phyloP scores from a whole-genome alignment of 495 filamentous ascomycete species.

The Trichocladium uniseriatum region DNA sequence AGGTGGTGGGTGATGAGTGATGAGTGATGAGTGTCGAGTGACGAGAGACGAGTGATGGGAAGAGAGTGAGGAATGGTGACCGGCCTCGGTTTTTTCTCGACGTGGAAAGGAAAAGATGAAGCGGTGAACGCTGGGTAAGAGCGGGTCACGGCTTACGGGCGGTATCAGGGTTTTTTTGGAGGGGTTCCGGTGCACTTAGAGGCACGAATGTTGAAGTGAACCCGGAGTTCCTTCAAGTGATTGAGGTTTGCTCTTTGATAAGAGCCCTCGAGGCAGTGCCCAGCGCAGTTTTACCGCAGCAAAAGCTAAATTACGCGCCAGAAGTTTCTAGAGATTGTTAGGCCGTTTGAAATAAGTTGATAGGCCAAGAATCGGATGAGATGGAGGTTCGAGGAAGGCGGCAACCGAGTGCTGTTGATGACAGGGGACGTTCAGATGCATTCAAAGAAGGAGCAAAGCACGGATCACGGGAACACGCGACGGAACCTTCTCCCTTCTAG shows the following conservation, averaged over 20 bases:
- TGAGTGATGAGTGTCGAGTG: not conserved
- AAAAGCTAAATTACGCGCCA: no score
- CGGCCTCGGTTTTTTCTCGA: not conserved
- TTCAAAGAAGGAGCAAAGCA: conserved; percentile 4
- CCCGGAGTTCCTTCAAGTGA: no score
- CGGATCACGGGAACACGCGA: conserved; percentile 25
- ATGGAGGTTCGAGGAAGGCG: not conserved
- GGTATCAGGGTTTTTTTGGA: no score
- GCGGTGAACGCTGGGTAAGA: not conserved
- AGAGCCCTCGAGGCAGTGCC: no score
- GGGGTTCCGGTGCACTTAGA: no score
- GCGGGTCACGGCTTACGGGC: not conserved
- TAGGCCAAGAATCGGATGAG: not conserved
- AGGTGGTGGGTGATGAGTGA: not conserved
- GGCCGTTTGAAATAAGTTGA: not conserved
- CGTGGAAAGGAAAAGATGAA: not conserved
- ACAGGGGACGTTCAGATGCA: not conserved
- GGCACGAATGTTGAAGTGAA: no score
- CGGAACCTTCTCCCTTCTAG: not conserved
- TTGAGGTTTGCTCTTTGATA: no score
- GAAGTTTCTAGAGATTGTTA: no score
- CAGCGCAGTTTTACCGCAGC: no score
- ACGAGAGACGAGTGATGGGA: not conserved
- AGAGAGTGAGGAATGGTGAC: not conserved
- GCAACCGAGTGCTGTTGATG: not conserved